phyloP scores from a whole-genome alignment of 2,329 filamentous ascomycete genomes.

The Akanthomyces uredinophilus region DNA sequence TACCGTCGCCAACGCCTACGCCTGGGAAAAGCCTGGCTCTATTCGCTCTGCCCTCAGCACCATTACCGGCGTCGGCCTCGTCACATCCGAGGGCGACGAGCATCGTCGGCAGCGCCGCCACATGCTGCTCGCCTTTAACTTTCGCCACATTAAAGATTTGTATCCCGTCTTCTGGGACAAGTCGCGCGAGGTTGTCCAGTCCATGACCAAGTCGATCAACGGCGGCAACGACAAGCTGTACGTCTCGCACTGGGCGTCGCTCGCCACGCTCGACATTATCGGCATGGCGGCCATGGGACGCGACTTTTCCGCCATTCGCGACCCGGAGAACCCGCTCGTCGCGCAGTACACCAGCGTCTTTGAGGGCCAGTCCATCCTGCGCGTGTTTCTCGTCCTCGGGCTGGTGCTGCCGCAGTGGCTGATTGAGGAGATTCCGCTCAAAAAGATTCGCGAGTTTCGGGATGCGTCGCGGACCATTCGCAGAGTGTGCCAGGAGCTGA shows the following conservation, averaged over 20 bases:
- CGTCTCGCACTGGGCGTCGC: conserved; percentile 57
- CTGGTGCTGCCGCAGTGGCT: conserved; percentile 61
- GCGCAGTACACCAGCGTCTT: conserved; percentile 53
- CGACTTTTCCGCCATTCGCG: conserved; percentile 61
- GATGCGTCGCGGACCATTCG: conserved; percentile 56
- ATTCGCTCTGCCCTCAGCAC: conserved; percentile 53
- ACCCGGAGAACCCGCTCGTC: conserved; percentile 56
- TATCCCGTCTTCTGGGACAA: conserved; percentile 84
- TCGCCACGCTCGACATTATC: conserved; percentile 71
- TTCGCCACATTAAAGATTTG: conserved; percentile 76
- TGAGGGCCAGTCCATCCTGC: conserved; percentile 35
- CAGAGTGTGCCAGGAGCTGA: conserved; percentile 60
- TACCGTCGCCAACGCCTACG: conserved; percentile 62
- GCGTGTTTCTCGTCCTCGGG: conserved; percentile 51
- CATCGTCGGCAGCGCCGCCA: conserved; percentile 78
- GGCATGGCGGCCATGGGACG: conserved; percentile 65
- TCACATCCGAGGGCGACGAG: conserved; percentile 85
- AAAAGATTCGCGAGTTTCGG: conserved; percentile 62
- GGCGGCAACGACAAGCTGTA: conserved; percentile 43
- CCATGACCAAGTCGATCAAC: conserved; percentile 45
- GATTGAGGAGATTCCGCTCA: conserved; percentile 59
- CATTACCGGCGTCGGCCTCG: conserved; percentile 64
- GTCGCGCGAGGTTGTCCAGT: conserved; percentile 59
- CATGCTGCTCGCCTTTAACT: conserved; percentile 78
- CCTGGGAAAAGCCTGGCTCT: conserved; percentile 58